Evolutionary conservation across 73 alveolate species (phyloP), one percentile per base, ranked within the genome.

Genomic region (Stentor roeselii): DNA sequence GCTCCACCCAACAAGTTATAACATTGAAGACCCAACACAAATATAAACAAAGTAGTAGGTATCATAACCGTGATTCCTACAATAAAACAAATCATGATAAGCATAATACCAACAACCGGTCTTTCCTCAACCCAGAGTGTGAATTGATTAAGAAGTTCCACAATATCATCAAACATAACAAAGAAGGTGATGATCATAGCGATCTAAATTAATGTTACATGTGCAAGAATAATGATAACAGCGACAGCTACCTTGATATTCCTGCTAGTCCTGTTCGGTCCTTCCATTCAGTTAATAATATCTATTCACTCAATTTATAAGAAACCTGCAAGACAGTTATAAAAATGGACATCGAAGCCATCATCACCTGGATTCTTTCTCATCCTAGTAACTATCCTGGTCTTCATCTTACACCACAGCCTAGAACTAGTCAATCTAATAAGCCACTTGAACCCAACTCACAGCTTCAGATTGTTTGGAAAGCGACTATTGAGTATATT

Each of bases 401-500:
- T 78, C 76, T 83, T 39, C 98, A 93, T 76, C 59, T 76, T n/a
- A 75, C 75, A 36, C 92, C 97, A 1, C 82, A 90, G 31, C 91
- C 90, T 39, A 91, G 98, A 86, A 89, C 96, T 3, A 78, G 90
- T 30, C 83, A 88, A 2, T 92, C 95, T 1, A 74, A 86, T 85
- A 91, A 93, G 87, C 98, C 98, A 0, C 87, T 93, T 36, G 96
- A 93, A 60, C 97, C 98, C 0, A 86, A 91, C 78, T 84, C 95
- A 50, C 60, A 88, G 90, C 75, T 88, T 86, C 82, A 91, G 90
- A 92, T 93, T 74, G 89, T 94, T 83, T 92, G 96, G 96, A 86
- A 92, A 42, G 95, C 97, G 36, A 75, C 93, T 75, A 83, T 88
- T 82, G 93, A 89, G 80, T 94, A 94, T 83, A 78, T 94, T 11